phyloP scores from a whole-genome alignment of 208 protist genomes.

The Jaenimonas drosophilae region DNA sequence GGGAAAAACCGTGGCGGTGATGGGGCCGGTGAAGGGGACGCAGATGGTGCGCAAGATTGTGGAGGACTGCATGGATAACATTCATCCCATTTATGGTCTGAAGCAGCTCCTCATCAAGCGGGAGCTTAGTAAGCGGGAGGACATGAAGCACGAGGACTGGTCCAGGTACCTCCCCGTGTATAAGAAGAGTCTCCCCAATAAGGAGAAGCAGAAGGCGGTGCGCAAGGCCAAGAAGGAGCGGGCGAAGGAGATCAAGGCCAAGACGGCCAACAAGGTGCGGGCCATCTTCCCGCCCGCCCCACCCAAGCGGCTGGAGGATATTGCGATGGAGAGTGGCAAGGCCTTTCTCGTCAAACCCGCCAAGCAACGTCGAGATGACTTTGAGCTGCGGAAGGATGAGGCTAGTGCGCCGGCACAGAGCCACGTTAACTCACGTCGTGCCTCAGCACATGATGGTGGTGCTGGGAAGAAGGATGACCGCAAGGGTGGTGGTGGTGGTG shows the following conservation, averaged over 20 bases:
- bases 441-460: too few relatives aligned
- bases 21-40: constrained; percentile 95
- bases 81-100: constrained; percentile 99
- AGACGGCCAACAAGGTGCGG: constrained; percentile 64
- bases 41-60: constrained; percentile 96
- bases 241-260: constrained; percentile 36
- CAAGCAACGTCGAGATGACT: constrained; percentile 54
- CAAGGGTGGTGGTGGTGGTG: too few relatives aligned
- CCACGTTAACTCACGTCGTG: too few relatives aligned
- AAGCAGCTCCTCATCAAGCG: constrained; percentile 99
- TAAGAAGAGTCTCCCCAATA: constrained; percentile 84
- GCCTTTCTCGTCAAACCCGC: constrained; percentile 61
- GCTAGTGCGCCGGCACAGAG: too few relatives aligned
- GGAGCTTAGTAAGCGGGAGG: constrained; percentile 95
- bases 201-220: constrained; percentile 84
- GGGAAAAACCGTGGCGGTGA: constrained; percentile 95
- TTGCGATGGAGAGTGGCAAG: constrained; percentile 88
- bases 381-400: constrained; percentile 28
- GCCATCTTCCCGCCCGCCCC: constrained; percentile 84
- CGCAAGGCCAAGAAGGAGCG: constrained; percentile 85
- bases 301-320: constrained; percentile 82
- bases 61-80: constrained; percentile 99
- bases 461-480: too few relatives aligned
- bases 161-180: constrained; percentile 98
- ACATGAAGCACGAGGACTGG: constrained; percentile 97